Base-by-base conservation (phyloP, 768 basidiomycete genomes). In the Inosperma sp. region DNA sequence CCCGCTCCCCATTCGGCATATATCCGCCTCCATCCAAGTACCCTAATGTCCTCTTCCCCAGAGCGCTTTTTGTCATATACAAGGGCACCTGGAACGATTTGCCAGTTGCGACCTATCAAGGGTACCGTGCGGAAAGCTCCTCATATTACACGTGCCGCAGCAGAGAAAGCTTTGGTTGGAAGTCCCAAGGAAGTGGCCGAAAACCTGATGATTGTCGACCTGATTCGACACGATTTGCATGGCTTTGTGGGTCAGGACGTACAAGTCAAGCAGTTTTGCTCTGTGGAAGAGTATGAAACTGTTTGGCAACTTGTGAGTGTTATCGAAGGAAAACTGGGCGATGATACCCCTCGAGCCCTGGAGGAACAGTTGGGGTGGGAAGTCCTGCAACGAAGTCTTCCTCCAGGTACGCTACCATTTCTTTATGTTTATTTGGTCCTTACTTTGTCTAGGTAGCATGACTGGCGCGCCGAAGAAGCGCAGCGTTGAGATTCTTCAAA, bases 181-280 rank as follows among this genome's bases (percentile, higher is more conserved):
- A 86, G 79, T 64, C 73, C 71, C 35, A 98, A 98, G 65, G 94
- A 98, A 66, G 82, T 94, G 2, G 94, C 93, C 0, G 94, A 97
- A 72, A 98, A 98, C 64, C 68, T 98, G 50, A 97, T 98, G 94
- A 96, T 98, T 55, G 94, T 96, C 21, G 94, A 97, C 65, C 80
- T 98, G 41, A 95, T 95, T 60, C 82, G 93, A 27, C 89, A 96
- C 57, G 94, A 98, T 68, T 72, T 98, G 27, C 83, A 94, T 57
- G 82, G 82, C 25, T 84, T 86, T 48, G 79, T 95, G 16, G 90
- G 89, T 1, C 84, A 88, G 31, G 76, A 86, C 48, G 93, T 98
- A 7, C 64, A 76, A 10, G 91, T 95, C 5, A 84, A 80, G 49
- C 84, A 92, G 56, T 88, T 97, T 59, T 96, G 94, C 64, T 68